phyloP scores from a whole-genome alignment of 495 filamentous ascomycete genomes.

The Hyphodiscus hymeniophilus region DNA sequence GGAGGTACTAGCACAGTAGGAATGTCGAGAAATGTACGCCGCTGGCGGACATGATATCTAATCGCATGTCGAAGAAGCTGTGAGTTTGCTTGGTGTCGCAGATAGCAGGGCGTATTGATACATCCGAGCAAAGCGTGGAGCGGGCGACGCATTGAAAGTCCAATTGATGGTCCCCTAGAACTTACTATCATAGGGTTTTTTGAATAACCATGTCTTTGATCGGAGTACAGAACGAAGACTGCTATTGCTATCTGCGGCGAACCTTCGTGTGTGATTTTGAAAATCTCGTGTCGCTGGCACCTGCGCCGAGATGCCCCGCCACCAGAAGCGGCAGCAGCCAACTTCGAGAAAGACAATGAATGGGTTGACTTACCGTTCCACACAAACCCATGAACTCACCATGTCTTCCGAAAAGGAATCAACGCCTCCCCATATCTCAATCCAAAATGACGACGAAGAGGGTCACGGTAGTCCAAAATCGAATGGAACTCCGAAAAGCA shows the following conservation, averaged over 20 bases:
- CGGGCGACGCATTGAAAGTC: too few species aligned
- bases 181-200: too few species aligned
- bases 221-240: too few species aligned
- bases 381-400: neutral
- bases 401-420: constrained; percentile 20
- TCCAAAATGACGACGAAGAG: constrained; percentile 17
- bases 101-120: too few species aligned
- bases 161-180: too few species aligned
- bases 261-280: too few species aligned
- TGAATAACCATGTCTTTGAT: neutral
- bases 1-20: constrained; percentile 54
- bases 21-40: constrained; percentile 24
- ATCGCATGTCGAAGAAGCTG: neutral
- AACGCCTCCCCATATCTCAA: constrained; percentile 18
- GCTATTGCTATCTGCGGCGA: too few species aligned
- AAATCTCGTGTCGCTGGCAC: too few species aligned
- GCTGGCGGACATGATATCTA: neutral
- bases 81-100: neutral
- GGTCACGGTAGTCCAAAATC: constrained; percentile 17
- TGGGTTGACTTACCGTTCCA: constrained; percentile 6
- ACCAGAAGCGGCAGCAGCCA: too few species aligned
- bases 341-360: neutral
- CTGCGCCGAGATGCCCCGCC: too few species aligned
- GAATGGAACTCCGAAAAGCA: constrained; percentile 32
- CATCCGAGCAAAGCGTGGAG: too few species aligned